phyloP scores from a whole-genome alignment of 495 filamentous ascomycete species.

The Pseudomonodictys pantanalensis region DNA sequence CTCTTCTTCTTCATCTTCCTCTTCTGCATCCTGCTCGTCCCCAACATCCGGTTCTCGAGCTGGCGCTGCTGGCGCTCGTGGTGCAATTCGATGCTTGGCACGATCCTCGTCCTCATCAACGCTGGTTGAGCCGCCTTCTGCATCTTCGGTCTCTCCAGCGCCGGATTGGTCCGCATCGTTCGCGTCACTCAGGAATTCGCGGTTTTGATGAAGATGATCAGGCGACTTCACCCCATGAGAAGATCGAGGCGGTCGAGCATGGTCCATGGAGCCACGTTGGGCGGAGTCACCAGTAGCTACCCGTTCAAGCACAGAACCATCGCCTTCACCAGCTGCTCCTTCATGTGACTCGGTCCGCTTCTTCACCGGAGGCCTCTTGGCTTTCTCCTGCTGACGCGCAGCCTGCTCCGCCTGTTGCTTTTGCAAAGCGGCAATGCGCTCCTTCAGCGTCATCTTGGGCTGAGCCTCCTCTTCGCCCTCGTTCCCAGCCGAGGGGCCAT shows the following conservation, averaged over 20 bases:
- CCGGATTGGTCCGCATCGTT: conserved; percentile 91
- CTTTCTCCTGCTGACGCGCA: conserved; percentile 81
- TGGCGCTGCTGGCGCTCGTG: conserved; percentile 29
- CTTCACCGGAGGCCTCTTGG: conserved; percentile 70
- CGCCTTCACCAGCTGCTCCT: conserved; percentile 17
- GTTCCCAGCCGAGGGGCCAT: conserved; percentile 42
- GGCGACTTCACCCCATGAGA: conserved; percentile 54
- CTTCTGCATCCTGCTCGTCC: conserved; percentile 50
- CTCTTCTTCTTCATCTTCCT: conserved; percentile 73
- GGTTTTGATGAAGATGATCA: conserved; percentile 45
- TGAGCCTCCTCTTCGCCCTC: conserved; percentile 66
- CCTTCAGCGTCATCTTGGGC: conserved; percentile 89
- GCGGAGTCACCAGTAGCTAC: conserved; percentile 29
- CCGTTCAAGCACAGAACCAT: conserved; percentile 30
- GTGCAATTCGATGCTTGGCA: conserved; percentile 18
- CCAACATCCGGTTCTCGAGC: conserved; percentile 37
- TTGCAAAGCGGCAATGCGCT: conserved; percentile 88
- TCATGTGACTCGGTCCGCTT: conserved; percentile 63
- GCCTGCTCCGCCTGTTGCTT: conserved; percentile 90
- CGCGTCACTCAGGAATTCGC: conserved; percentile 65
- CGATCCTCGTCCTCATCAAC: conserved; percentile 69
- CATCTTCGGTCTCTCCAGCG: conserved; percentile 79
- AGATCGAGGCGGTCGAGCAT: conserved; percentile 41
- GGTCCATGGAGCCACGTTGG: conserved; percentile 37
- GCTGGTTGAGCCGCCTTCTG: conserved; percentile 69